Percentiles rank a stretch among this genome's conserved stretches.
Evolutionary conservation across 306 rosid species (phyloP).

Genomic region (Mimosa pudica): DNA sequence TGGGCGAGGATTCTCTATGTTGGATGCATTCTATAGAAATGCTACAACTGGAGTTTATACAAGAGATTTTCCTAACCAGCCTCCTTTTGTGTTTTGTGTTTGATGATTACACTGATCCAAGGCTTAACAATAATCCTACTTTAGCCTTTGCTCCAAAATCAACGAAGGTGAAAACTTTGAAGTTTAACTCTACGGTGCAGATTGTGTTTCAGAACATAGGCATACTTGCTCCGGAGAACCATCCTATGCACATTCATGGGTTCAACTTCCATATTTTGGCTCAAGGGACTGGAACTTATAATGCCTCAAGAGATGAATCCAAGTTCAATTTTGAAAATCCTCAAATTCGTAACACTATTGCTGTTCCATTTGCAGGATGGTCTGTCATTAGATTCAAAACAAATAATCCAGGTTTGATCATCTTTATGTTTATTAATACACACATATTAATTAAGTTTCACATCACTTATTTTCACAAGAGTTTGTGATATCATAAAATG

Average conservation of each 20-base stretch:
- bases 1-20: conserved; percentile 37
- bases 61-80: conserved; percentile 46
- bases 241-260: conserved; percentile 38
- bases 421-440: not conserved
- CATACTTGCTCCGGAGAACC: conserved; percentile 18
- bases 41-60: conserved; percentile 45
- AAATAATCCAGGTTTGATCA: conserved; percentile 35
- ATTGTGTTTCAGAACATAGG: conserved; percentile 56
- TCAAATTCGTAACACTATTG: conserved; percentile 49
- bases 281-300: conserved; percentile 41
- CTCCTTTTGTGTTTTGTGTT: conserved; percentile 34
- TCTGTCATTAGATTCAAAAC: conserved; percentile 44
- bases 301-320: conserved; percentile 33
- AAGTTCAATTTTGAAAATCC: conserved; percentile 49
- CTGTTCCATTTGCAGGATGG: conserved; percentile 60
- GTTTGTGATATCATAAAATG: too few species aligned
- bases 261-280: conserved; percentile 35
- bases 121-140: not conserved
- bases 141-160: conserved; percentile 38
- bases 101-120: conserved; percentile 43
- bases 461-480: too few species aligned
- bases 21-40: conserved; percentile 41
- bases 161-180: conserved; percentile 48
- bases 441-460: too few species aligned
- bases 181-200: conserved; percentile 56